Evolutionary conservation across 78 protist genomes (phyloP), one percentile per base, ranked within the genome.

Genomic region (Cavenderia fasciculata): DNA sequence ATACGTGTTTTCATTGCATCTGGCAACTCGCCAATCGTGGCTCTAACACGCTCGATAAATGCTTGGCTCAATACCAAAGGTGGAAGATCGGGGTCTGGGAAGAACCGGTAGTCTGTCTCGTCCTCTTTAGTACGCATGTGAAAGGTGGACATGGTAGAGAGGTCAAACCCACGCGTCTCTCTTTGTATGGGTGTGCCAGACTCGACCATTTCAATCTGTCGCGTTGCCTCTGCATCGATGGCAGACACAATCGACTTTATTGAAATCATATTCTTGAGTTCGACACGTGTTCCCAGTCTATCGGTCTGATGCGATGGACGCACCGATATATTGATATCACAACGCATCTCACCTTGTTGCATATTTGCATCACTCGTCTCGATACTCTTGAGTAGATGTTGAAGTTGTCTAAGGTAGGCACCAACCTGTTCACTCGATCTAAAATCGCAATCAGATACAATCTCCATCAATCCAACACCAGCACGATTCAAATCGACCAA

Each of bases 381-480:
- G 18, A 95, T 43, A 19, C 44, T 66, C 34, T 69, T 79, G 14
- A 96, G 38, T 0, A 95, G 2, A 23, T 44, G 62, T 47, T 95
- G 98, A 27, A 96, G 61, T 40, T 84, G 61, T 12, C 43, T 27
- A 1, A 96, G 77, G 69, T 76, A 93, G 12, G 21, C 56, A 38
- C 82, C 95, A 0, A 96, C 98, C 18, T 94, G 96, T 59, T 61
- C 94, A 14, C 74, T 21, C 0, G 93, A 63, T 29, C 68, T 73
- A 47, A 73, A 86, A 43, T 92, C 96, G 2, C 97, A 84, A 1
- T 57, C 86, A 16, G 95, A 56, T 29, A 96, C 96, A 40, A 96
- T 87, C 51, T 96, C 98, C 97, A 96, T 94, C 44, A 96, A 75
- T 2, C 96, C 95, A 25, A 76, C 38, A 43, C 98, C 98, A 1